Percentiles rank a stretch among this genome's conserved stretches.
Evolutionary conservation across 371 early-diverging fungal genomes (phyloP).

Genomic region (Mucor racemosus): DNA sequence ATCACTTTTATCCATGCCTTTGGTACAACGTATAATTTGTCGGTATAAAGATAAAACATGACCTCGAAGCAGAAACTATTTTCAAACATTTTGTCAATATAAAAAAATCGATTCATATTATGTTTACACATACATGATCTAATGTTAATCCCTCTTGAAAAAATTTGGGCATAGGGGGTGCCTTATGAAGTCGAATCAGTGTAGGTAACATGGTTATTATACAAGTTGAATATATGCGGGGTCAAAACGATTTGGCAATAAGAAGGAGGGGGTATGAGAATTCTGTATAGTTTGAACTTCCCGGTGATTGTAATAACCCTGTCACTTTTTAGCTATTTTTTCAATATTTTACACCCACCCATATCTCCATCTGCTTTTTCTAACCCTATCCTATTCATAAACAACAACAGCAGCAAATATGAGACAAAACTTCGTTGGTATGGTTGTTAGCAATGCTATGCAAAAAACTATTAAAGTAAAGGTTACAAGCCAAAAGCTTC

Average conservation of each 20-base stretch:
- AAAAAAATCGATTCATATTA: not conserved
- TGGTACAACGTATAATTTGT: conserved; percentile 61
- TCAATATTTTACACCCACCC: not conserved
- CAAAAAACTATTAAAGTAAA: conserved; percentile 92
- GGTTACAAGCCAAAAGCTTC: conserved; percentile 75
- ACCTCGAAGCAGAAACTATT: conserved; percentile 60
- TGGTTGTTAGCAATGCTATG: conserved; percentile 91
- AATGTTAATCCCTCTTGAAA: conserved; percentile 48
- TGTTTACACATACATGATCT: conserved; percentile 38
- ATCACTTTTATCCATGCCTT: conserved; percentile 56
- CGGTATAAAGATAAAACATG: conserved; percentile 66
- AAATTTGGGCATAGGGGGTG: conserved; percentile 48
- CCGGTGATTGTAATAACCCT: conserved; percentile 2
- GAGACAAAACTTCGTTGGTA: conserved; percentile 84
- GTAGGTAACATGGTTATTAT: conserved; percentile 28
- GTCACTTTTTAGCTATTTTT: conserved; percentile 3
- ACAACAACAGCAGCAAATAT: conserved; percentile 37
- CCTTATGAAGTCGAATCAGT: conserved; percentile 27
- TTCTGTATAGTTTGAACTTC: not conserved
- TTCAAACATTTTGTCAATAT: not conserved
- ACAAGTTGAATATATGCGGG: not conserved
- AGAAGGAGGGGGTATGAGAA: not conserved
- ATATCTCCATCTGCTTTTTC: not conserved
- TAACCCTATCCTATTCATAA: not conserved
- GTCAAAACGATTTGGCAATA: not conserved